phyloP scores from a whole-genome alignment of 768 basidiomycete genomes.

The Mycena venus region DNA sequence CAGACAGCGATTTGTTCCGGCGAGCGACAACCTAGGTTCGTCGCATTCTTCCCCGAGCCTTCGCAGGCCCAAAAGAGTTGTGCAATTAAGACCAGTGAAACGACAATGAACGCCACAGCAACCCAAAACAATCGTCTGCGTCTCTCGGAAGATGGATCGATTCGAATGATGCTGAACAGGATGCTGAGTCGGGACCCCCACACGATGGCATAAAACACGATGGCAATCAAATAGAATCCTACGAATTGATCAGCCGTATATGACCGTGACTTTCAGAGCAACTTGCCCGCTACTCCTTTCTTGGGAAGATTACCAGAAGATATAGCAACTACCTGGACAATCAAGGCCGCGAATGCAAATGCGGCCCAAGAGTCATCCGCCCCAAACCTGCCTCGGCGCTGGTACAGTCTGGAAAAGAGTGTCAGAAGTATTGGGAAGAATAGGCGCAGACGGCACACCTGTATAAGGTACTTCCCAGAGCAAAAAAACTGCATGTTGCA shows the following conservation, averaged over 20 bases:
- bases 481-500: not conserved
- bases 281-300: not conserved
- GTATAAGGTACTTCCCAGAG: not conserved
- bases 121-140: constrained; percentile 43
- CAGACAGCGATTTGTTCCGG: constrained; percentile 59
- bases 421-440: not conserved
- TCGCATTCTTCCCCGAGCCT: constrained; percentile 53
- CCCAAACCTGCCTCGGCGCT: too few species aligned
- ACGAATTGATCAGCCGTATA: not conserved
- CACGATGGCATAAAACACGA: constrained; percentile 53
- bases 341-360: not conserved
- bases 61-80: constrained; percentile 63
- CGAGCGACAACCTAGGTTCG: constrained; percentile 56
- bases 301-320: not conserved
- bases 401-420: not conserved
- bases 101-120: too few species aligned
- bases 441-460: not conserved
- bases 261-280: not conserved
- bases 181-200: constrained; percentile 58
- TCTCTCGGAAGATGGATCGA: constrained; percentile 53
- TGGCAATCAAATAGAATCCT: constrained; percentile 37
- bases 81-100: constrained; percentile 52
- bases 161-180: too few species aligned
- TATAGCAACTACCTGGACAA: not conserved
- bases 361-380: not conserved